phyloP scores from a whole-genome alignment of 2,329 filamentous ascomycete genomes.

The Trichoderma brevicompactum region DNA sequence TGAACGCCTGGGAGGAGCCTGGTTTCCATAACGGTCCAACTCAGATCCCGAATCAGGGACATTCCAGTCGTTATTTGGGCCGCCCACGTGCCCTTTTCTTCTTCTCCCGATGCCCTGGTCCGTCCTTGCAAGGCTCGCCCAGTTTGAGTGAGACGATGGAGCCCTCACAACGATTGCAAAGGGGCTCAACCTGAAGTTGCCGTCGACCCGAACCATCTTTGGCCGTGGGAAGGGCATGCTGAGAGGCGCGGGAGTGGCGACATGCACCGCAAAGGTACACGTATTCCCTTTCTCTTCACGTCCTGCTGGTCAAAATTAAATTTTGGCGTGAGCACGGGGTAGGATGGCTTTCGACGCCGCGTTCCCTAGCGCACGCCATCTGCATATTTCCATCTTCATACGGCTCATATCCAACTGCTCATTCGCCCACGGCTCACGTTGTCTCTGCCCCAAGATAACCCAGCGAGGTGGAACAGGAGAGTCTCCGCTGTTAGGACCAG shows the following conservation, averaged over 20 bases:
- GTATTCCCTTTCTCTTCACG: background rate
- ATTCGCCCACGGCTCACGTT: constrained; percentile 16
- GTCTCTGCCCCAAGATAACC: background rate
- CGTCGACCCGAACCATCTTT: background rate
- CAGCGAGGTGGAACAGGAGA: background rate
- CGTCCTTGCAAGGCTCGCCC: background rate
- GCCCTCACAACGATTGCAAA: background rate
- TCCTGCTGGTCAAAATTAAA: background rate
- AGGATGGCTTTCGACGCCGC: constrained; percentile 5
- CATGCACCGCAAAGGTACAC: too few relatives aligned
- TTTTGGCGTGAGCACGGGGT: constrained; percentile 9
- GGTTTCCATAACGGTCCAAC: constrained; percentile 22
- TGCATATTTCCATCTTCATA: background rate
- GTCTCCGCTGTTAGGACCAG: constrained; percentile 6
- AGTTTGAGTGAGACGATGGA: constrained; percentile 12
- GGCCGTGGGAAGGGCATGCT: background rate
- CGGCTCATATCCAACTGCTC: background rate
- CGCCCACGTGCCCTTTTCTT: constrained; percentile 15
- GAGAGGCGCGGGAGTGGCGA: constrained; percentile 7
- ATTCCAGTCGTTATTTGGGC: background rate
- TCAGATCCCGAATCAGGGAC: constrained; percentile 9
- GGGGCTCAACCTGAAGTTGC: background rate
- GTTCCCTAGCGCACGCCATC: constrained; percentile 5
- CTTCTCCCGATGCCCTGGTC: constrained; percentile 22
- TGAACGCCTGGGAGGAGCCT: constrained; percentile 15